These are phyloP conservation scores for Oryza officinalis DNA, from an alignment of 176 grass and related monocot genomes.

Conservation along the genomic window DNA sequence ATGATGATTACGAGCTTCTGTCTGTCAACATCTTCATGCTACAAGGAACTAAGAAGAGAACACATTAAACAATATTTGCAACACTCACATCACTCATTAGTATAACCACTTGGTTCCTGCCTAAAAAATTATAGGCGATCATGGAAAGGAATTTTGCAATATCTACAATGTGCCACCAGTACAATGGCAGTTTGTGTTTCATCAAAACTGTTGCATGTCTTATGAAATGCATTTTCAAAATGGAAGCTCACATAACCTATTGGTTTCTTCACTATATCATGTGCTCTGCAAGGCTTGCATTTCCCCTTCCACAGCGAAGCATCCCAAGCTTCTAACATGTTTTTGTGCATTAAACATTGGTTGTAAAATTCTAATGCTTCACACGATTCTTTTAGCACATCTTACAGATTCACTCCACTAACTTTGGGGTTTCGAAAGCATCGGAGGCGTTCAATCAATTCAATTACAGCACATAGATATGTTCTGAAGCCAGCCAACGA, in stretches of 20 bases:
- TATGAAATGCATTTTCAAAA: background rate
- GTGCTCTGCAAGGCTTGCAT: no score
- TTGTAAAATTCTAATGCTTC: background rate
- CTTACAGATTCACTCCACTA: background rate
- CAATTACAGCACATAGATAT: background rate
- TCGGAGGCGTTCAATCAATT: background rate
- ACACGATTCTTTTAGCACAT: no score
- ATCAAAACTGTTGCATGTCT: background rate
- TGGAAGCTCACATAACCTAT: background rate
- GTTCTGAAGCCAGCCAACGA: background rate
- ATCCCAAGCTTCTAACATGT: background rate
- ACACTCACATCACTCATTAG: background rate
- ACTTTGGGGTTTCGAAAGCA: background rate
- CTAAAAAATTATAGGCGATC: background rate
- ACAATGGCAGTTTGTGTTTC: background rate
- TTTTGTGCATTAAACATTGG: background rate
- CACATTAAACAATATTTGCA: background rate
- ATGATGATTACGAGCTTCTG: background rate
- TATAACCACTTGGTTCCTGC: background rate
- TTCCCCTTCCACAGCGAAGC: background rate
- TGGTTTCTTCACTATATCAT: background rate
- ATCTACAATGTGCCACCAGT: background rate
- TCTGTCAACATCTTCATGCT: constrained; percentile 17
- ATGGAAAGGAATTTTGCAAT: background rate
- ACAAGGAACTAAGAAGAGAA: constrained; percentile 17